Conservation (phyloP, 345 rosid species). For the Gossypium sturtianum region DNA sequence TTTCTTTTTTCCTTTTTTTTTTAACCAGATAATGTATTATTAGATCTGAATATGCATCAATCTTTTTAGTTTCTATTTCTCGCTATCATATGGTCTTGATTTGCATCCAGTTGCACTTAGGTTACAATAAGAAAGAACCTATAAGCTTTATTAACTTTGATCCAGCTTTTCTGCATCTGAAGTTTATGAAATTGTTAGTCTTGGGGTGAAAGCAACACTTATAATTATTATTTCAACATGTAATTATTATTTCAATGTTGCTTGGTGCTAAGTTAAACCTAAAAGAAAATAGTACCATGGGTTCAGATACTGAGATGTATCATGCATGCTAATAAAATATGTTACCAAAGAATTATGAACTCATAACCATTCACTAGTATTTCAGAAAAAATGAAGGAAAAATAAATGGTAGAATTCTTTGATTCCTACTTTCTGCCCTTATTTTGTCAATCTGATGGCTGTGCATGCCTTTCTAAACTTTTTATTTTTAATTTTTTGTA, state of each 20-base stretch:
- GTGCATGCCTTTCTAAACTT: neutral
- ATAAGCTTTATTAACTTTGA: neutral
- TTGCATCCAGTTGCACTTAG: neutral
- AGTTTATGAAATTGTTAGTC: neutral
- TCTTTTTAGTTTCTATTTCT: neutral
- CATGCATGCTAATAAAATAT: neutral
- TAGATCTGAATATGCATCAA: neutral
- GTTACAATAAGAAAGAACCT: neutral
- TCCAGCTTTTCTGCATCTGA: neutral
- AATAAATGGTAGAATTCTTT: neutral
- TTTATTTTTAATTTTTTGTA: slow-evolving; percentile 14
- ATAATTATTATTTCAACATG: neutral
- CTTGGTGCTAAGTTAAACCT: neutral
- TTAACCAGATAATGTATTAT: neutral
- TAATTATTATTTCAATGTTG: neutral
- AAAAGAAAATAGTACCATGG: neutral
- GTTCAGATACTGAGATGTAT: neutral
- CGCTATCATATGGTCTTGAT: neutral
- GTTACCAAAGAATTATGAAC: neutral
- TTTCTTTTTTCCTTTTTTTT: neutral
- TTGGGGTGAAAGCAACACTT: neutral
- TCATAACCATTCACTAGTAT: neutral
- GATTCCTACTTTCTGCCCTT: neutral
- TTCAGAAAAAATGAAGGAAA: neutral
- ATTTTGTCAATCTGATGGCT: slow-evolving; percentile 6